phyloP scores from a whole-genome alignment of 1,139 yeast species.

The Taphrina confusa region DNA sequence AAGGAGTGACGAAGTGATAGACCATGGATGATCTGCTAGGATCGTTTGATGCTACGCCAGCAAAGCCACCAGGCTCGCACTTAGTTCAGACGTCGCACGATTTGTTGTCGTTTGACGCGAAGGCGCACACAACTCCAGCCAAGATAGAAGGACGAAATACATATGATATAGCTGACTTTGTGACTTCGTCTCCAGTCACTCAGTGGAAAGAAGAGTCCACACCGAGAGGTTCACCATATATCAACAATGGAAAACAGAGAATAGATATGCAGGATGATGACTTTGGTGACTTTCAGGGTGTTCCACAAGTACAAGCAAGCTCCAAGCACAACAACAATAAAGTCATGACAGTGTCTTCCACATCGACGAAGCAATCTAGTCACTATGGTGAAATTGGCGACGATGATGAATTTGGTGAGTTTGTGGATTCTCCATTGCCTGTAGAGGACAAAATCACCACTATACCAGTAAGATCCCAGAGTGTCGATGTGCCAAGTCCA shows the following conservation, averaged over 20 bases:
- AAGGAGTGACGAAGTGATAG: too few species aligned
- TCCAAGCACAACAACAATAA: too few species aligned
- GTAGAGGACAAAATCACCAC: neutral
- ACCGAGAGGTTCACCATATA: too few species aligned
- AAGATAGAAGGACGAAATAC: neutral
- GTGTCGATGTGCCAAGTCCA: neutral
- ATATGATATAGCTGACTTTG: neutral
- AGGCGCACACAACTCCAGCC: neutral
- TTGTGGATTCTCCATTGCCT: slow-evolving; percentile 17
- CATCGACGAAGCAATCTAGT: too few species aligned
- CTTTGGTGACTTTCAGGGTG: neutral
- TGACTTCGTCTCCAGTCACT: neutral
- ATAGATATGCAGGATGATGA: neutral
- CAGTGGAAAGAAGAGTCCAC: neutral
- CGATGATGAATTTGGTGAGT: slow-evolving; percentile 24
- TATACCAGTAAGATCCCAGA: neutral
- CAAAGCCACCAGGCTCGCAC: too few species aligned
- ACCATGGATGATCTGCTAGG: too few species aligned
- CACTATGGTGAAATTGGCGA: too few species aligned
- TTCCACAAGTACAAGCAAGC: neutral
- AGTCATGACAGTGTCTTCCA: too few species aligned
- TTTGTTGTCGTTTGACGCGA: neutral
- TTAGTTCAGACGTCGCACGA: neutral
- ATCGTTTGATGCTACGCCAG: too few species aligned
- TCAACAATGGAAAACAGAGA: neutral